Evolutionary conservation across 2,329 filamentous ascomycete genomes (phyloP).

Genomic region (Cercospora sp.): DNA sequence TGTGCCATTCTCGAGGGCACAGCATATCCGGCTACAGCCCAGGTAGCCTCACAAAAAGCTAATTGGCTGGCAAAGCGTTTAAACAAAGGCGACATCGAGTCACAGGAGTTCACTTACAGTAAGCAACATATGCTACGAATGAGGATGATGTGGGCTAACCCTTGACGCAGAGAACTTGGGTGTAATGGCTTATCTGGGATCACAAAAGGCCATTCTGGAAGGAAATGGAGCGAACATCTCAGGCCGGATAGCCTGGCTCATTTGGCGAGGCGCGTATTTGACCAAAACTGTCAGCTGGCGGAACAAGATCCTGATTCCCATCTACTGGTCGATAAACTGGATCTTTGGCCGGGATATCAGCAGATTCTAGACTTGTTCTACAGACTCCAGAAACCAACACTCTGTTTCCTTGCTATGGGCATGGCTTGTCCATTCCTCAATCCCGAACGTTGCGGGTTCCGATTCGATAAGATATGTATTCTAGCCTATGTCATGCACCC

Average conservation of each 20-base stretch:
- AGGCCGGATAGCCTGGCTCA: slow-evolving; percentile 50
- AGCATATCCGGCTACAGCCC: slow-evolving; percentile 66
- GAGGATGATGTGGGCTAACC: neutral
- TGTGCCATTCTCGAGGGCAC: slow-evolving; percentile 62
- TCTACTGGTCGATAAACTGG: slow-evolving; percentile 31
- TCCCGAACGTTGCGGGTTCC: neutral
- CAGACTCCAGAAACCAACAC: neutral
- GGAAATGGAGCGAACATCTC: slow-evolving; percentile 59
- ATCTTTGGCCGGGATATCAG: slow-evolving; percentile 29
- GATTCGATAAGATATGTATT: neutral
- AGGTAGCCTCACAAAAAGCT: slow-evolving; percentile 74
- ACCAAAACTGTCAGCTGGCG: slow-evolving; percentile 69
- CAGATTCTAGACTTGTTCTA: slow-evolving; percentile 18
- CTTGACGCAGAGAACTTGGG: slow-evolving; percentile 61
- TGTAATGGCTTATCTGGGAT: slow-evolving; percentile 75
- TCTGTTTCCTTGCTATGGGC: neutral
- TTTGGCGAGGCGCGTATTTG: slow-evolving; percentile 65
- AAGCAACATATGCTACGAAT: neutral
- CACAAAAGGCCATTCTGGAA: slow-evolving; percentile 72
- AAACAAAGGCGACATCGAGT: slow-evolving; percentile 55
- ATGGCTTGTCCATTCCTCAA: neutral
- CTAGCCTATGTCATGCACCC: neutral
- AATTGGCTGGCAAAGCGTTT: slow-evolving; percentile 65
- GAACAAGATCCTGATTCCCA: slow-evolving; percentile 67
- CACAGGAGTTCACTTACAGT: slow-evolving; percentile 59